These are phyloP conservation scores for Leccinum pachyderme DNA, from an alignment of 1,284 basidiomycete genomes.

Conservation along the genomic window DNA sequence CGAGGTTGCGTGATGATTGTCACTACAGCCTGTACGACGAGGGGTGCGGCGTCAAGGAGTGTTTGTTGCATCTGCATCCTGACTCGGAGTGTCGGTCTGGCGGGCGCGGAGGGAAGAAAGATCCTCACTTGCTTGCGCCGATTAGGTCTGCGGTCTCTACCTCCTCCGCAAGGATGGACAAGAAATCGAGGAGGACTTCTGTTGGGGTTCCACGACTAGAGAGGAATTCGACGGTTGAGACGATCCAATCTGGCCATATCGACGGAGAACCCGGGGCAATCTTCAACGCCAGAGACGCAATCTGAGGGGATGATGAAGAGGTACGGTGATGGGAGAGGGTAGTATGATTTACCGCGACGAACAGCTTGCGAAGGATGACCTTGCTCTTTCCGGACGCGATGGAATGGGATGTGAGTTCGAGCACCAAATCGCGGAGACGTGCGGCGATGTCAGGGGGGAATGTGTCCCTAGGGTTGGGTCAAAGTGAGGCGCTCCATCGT, in stretches of 20 bases:
- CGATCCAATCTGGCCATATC: constrained; percentile 74
- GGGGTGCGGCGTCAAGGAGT: constrained; percentile 60
- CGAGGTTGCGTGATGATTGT: constrained; percentile 44
- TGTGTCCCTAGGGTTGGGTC: constrained; percentile 46
- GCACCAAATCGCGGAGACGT: constrained; percentile 56
- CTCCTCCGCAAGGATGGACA: constrained; percentile 84
- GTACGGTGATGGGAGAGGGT: neutral
- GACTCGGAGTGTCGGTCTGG: constrained; percentile 10
- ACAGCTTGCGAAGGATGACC: constrained; percentile 81
- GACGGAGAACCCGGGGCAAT: constrained; percentile 52
- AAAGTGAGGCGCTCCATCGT: neutral
- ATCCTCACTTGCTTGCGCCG: constrained; percentile 67
- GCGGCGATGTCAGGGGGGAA: constrained; percentile 57
- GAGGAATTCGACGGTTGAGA: constrained; percentile 55
- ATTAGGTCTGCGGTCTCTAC: constrained; percentile 71
- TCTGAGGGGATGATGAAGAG: constrained; percentile 36
- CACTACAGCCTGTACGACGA: constrained; percentile 68
- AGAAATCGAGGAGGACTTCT: constrained; percentile 70
- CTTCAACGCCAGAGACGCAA: constrained; percentile 74
- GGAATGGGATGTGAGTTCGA: constrained; percentile 62
- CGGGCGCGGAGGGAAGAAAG: constrained; percentile 4
- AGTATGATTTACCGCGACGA: constrained; percentile 64
- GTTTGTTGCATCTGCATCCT: constrained; percentile 65
- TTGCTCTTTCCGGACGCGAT: constrained; percentile 53
- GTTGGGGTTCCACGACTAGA: constrained; percentile 53